Percentiles rank a stretch among this genome's conserved stretches.
Evolutionary conservation across 2,329 filamentous ascomycete species (phyloP).

Genomic region (Beauveria sp.): DNA sequence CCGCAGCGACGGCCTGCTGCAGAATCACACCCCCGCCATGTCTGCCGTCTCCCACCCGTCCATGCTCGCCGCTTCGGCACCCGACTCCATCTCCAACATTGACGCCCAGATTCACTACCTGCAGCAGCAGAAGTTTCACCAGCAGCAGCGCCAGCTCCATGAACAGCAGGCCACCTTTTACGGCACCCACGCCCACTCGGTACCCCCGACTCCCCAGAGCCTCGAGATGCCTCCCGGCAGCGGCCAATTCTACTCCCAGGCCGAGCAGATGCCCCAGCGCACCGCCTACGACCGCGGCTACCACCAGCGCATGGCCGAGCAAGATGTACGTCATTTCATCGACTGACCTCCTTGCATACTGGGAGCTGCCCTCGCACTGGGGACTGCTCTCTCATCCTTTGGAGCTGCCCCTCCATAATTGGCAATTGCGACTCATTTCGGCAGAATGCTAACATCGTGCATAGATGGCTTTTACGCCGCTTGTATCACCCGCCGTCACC

Average conservation of each 20-base stretch:
- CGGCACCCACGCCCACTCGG: slow-evolving; percentile 48
- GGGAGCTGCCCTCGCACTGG: no score
- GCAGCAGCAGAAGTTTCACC: slow-evolving; percentile 55
- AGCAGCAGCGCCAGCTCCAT: slow-evolving; percentile 50
- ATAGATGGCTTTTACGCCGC: slow-evolving; percentile 69
- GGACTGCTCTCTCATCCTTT: no score
- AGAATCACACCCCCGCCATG: slow-evolving; percentile 40
- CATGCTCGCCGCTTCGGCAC: slow-evolving; percentile 31
- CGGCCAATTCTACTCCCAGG: slow-evolving; percentile 51
- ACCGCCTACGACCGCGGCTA: slow-evolving; percentile 57
- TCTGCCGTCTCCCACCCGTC: slow-evolving; percentile 37
- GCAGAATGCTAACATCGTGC: slow-evolving; percentile 16
- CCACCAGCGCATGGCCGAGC: slow-evolving; percentile 59
- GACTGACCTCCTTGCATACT: no score
- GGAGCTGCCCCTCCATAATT: no score
- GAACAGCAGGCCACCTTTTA: slow-evolving; percentile 52
- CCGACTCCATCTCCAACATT: slow-evolving; percentile 50
- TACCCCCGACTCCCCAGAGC: slow-evolving; percentile 76
- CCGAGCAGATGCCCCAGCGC: slow-evolving; percentile 46
- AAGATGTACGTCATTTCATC: slow-evolving; percentile 45
- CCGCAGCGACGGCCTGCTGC: slow-evolving; percentile 29
- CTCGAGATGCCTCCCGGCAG: slow-evolving; percentile 62
- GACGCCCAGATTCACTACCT: slow-evolving; percentile 61
- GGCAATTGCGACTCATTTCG: not conserved
- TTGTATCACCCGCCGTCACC: slow-evolving; percentile 78